Evolutionary conservation across 805 yeast species (phyloP).

Genomic region (Saccharomycopsis olivae): DNA sequence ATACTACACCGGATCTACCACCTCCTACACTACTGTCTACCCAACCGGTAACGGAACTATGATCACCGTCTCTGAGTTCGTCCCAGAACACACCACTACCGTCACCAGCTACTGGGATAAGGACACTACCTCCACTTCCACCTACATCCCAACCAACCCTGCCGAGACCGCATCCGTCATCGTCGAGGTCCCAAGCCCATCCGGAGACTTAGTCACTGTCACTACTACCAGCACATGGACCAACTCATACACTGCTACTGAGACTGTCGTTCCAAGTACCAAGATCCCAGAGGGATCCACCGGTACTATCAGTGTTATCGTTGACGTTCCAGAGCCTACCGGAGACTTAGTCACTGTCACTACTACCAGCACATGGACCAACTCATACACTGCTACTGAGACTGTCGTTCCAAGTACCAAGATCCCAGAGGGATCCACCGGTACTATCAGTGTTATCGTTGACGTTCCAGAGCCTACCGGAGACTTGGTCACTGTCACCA

Average conservation of each 20-base stretch:
- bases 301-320: background rate
- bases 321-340: slow-evolving; percentile 1
- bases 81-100: slow-evolving; percentile 9
- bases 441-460: background rate
- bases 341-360: background rate
- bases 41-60: slow-evolving; percentile 5
- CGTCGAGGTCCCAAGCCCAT: slow-evolving; percentile 1
- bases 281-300: background rate
- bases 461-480: background rate
- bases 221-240: background rate
- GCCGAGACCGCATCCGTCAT: background rate
- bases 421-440: background rate
- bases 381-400: background rate
- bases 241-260: background rate
- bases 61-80: slow-evolving; percentile 2
- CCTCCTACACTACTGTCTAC: slow-evolving; percentile 1
- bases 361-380: background rate
- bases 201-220: background rate
- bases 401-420: background rate
- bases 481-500: background rate
- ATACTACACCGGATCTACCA: background rate
- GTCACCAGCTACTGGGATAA: slow-evolving; percentile 2
- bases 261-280: background rate
- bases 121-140: slow-evolving; percentile 1
- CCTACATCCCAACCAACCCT: background rate